A percentile compares a stretch with the other conserved stretches of the same genome.
Evolutionary conservation across 129 eudicot genomes (phyloP).

Genomic region (Flaveria brownii): DNA sequence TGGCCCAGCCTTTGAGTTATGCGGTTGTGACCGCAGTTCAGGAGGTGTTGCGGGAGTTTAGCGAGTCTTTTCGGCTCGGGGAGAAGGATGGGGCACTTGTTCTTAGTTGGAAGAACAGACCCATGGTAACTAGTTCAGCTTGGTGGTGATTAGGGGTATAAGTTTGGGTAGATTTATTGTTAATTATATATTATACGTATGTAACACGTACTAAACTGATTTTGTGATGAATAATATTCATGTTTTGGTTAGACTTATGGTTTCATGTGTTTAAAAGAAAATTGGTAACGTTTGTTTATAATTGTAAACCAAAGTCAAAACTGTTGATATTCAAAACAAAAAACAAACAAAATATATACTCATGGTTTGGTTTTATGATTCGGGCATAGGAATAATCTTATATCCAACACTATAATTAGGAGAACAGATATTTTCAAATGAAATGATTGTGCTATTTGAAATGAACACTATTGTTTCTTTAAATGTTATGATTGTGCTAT

Average conservation of each 20-base stretch:
- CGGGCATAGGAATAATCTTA: too few species aligned
- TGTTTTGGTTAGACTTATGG: not conserved
- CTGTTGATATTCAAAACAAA: too few species aligned
- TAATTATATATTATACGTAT: not conserved
- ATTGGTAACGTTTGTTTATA: too few species aligned
- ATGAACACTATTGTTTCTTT: too few species aligned
- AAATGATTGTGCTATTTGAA: too few species aligned
- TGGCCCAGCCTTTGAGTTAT: conserved; percentile 39
- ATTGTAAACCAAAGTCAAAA: too few species aligned
- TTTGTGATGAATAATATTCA: conserved; percentile 6
- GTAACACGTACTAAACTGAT: conserved; percentile 12
- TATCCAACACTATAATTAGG: too few species aligned
- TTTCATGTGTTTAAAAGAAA: too few species aligned
- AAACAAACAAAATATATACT: too few species aligned
- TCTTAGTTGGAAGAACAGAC: conserved; percentile 58
- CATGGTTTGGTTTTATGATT: too few species aligned
- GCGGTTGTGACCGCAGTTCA: conserved; percentile 28
- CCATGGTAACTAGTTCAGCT: conserved; percentile 53
- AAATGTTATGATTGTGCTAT: too few species aligned
- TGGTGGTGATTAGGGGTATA: conserved; percentile 53
- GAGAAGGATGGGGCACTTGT: conserved; percentile 45
- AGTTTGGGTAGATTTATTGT: conserved; percentile 3
- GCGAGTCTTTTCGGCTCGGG: conserved; percentile 30
- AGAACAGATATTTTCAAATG: too few species aligned
- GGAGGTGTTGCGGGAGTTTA: conserved; percentile 44